phyloP scores from a whole-genome alignment of 345 rosid species.

The Eucalyptus paniculata region DNA sequence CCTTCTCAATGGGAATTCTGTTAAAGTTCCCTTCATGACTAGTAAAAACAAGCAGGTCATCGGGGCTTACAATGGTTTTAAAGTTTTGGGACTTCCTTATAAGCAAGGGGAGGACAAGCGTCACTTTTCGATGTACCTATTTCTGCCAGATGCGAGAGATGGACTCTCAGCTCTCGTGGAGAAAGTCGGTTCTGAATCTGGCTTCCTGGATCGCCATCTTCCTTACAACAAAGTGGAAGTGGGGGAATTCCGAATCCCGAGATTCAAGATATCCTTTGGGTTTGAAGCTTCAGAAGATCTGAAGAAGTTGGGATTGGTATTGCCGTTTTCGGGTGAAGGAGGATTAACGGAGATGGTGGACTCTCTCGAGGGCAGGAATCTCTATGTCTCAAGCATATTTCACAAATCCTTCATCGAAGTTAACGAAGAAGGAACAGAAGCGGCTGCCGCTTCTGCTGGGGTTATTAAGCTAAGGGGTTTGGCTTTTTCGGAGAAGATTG shows the following conservation, averaged over 20 bases:
- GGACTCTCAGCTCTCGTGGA: neutral
- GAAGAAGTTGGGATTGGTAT: neutral
- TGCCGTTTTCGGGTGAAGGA: neutral
- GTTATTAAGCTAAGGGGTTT: neutral
- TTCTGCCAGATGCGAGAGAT: conserved; percentile 46
- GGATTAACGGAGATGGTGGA: conserved; percentile 4
- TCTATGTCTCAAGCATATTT: neutral
- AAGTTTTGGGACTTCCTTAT: conserved; percentile 70
- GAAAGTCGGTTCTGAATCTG: neutral
- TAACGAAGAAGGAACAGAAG: conserved; percentile 3
- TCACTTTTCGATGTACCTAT: conserved; percentile 61
- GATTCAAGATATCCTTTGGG: conserved; percentile 2
- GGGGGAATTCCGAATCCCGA: conserved; percentile 1
- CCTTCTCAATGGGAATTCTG: conserved; percentile 37
- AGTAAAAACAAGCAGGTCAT: conserved; percentile 47
- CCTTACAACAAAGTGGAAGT: neutral
- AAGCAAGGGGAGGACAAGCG: conserved; percentile 62
- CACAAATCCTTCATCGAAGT: conserved; percentile 8
- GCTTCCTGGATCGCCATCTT: conserved; percentile 1
- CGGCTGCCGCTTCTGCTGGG: conserved; percentile 3
- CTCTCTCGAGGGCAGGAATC: neutral
- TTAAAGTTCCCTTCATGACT: conserved; percentile 67
- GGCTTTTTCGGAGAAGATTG: neutral
- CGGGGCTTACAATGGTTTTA: conserved; percentile 41
- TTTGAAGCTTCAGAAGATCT: neutral